phyloP scores from a whole-genome alignment of 495 filamentous ascomycete species.

The Talaromyces stipitatus region DNA sequence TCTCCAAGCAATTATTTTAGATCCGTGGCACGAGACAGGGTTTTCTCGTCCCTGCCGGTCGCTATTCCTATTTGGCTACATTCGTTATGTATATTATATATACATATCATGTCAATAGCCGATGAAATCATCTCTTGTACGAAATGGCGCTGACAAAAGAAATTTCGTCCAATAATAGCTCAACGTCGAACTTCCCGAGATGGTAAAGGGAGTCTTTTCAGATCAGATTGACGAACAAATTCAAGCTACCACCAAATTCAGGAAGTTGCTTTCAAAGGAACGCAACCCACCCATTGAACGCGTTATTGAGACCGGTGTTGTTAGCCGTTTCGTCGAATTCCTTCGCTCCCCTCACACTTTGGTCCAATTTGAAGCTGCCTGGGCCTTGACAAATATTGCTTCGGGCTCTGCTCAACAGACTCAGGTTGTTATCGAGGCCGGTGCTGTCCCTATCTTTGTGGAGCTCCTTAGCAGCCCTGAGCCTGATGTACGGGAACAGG shows the following conservation, averaged over 20 bases:
- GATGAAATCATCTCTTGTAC: constrained; percentile 5
- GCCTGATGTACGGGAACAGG: constrained; percentile 97
- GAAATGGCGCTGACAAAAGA: constrained; percentile 27
- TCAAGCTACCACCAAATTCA: constrained; percentile 97
- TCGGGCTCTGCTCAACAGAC: constrained; percentile 96
- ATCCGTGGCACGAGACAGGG: background rate
- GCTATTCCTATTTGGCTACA: constrained; percentile 12
- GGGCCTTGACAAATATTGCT: constrained; percentile 99
- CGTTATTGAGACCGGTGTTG: constrained; percentile 98
- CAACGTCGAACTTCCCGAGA: constrained; percentile 94
- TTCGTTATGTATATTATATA: constrained; percentile 20
- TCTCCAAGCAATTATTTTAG: background rate
- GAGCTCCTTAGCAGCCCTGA: constrained; percentile 92
- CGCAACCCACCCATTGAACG: constrained; percentile 98
- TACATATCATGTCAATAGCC: background rate
- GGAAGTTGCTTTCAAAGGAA: constrained; percentile 96
- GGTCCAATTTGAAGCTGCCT: constrained; percentile 98
- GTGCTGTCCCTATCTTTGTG: constrained; percentile 97
- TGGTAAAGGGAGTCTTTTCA: constrained; percentile 97
- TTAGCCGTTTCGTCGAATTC: constrained; percentile 95
- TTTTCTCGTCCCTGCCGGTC: background rate
- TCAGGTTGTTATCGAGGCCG: constrained; percentile 97
- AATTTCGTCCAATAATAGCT: constrained; percentile 49
- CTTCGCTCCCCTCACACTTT: constrained; percentile 96
- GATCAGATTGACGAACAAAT: constrained; percentile 98